Base-by-base conservation (phyloP, 306 rosid genomes). In the Abrus precatorius region DNA sequence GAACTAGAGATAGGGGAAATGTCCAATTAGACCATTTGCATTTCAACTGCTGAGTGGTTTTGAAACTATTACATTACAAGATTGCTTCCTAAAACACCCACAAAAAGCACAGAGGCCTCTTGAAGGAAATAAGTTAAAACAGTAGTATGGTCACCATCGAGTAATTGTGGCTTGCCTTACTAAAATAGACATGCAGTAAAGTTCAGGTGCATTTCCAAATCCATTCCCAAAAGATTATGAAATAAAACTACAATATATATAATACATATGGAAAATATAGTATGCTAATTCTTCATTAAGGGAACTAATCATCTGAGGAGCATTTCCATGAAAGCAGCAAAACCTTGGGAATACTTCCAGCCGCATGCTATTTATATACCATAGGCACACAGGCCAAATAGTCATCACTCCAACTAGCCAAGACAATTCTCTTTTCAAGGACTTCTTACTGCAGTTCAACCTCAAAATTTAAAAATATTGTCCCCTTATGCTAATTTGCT, bases 31-130 rank as follows among this genome's bases (percentile, higher is more conserved):
- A 55, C 20, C 34, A 44, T 33, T 53, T 66, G 9, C 3, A 56
- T 68, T 49, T 49, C 53, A 72, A 63, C 12, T 7, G 77, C 69
- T 48, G 14, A 7, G n/a, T 27, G 47, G 20, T 70, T 79, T 14
- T 69, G 41, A 32, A 14, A 63, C 40, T 69, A 27, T 47, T 28
- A 60, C 81, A 44, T 52, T 54, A 45, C 32, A 73, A 66, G 33
- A 63, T 14, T 44, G 30, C 77, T 62, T 43, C 68, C 50, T 14
- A n/a, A n/a, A 80, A 63, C 61, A 53, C 44, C 54, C 5, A 5
- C 30, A 44, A 50, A 40, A 69, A 34, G 70, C 50, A 60, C 7
- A 30, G 32, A 49, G 9, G 30, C 49, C 59, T 32, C 67, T 69
- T 29, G 20, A 38, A 36, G 43, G 49, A 82, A 57, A 60, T 40